phyloP scores from a whole-genome alignment of 768 basidiomycete genomes.

The Paxillus involutus region DNA sequence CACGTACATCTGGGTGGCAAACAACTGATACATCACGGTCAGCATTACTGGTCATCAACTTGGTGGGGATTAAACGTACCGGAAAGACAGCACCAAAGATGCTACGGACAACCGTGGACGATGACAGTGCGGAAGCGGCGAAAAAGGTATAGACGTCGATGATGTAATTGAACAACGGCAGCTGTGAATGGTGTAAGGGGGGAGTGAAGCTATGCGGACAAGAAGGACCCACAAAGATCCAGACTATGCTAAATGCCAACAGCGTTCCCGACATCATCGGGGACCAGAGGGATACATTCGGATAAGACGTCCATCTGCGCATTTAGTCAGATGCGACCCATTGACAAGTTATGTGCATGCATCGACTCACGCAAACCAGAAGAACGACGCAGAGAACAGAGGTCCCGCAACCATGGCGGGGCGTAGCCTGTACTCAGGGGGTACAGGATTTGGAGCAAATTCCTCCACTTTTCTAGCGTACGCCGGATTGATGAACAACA shows the following conservation, averaged over 20 bases:
- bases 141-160: slow-evolving; percentile 57
- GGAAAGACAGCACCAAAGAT: slow-evolving; percentile 54
- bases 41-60: slow-evolving; percentile 22
- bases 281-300: slow-evolving; percentile 50
- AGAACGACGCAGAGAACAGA: slow-evolving; percentile 38
- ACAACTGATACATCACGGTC: slow-evolving; percentile 25
- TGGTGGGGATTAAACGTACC: slow-evolving; percentile 2
- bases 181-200: slow-evolving; percentile 29
- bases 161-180: slow-evolving; percentile 58
- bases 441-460: slow-evolving; percentile 37
- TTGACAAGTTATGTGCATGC: not conserved
- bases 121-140: slow-evolving; percentile 58
- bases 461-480: slow-evolving; percentile 45
- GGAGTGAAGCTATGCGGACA: not conserved
- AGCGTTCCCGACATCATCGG: slow-evolving; percentile 50
- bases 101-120: slow-evolving; percentile 52
- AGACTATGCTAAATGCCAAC: slow-evolving; percentile 53
- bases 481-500: slow-evolving; percentile 46
- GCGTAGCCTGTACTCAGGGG: slow-evolving; percentile 59
- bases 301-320: slow-evolving; percentile 57
- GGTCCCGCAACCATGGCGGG: slow-evolving; percentile 52
- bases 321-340: not conserved
- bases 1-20: slow-evolving; percentile 55
- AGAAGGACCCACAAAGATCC: slow-evolving; percentile 49
- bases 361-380: slow-evolving; percentile 42